Percentiles rank a stretch among this genome's conserved stretches.
Evolutionary conservation across 768 basidiomycete genomes (phyloP).

Genomic region (Heimioporus sp.): DNA sequence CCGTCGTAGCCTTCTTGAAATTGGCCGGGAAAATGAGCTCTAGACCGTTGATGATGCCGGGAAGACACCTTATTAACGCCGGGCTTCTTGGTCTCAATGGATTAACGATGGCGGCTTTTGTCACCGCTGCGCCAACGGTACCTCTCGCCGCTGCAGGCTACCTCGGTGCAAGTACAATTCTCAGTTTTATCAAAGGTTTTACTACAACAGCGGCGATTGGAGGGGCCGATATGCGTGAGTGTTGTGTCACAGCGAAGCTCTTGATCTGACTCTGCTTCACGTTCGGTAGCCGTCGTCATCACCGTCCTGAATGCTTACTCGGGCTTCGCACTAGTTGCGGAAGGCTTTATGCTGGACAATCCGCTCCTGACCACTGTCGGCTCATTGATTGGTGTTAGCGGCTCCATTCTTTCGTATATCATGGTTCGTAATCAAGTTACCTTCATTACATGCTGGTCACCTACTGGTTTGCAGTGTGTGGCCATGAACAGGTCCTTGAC

Average conservation of each 20-base stretch:
- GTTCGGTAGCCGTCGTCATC: slow-evolving; percentile 72
- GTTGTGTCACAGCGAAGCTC: not conserved
- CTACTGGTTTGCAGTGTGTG: slow-evolving; percentile 56
- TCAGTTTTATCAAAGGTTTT: slow-evolving; percentile 84
- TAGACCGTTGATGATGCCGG: slow-evolving; percentile 68
- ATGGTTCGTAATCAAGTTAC: slow-evolving; percentile 55
- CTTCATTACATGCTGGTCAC: not conserved
- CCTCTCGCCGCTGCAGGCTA: slow-evolving; percentile 78
- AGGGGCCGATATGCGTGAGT: slow-evolving; percentile 90
- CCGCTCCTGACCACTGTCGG: slow-evolving; percentile 81
- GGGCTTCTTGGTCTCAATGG: slow-evolving; percentile 71
- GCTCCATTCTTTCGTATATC: slow-evolving; percentile 88
- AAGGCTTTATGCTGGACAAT: slow-evolving; percentile 92
- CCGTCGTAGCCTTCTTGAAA: slow-evolving; percentile 87
- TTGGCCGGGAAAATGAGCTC: slow-evolving; percentile 81
- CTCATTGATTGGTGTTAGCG: slow-evolving; percentile 85
- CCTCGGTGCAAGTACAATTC: slow-evolving; percentile 64
- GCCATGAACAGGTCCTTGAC: slow-evolving; percentile 88
- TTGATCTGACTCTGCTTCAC: slow-evolving; percentile 1
- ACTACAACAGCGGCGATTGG: slow-evolving; percentile 92
- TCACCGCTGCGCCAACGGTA: slow-evolving; percentile 64
- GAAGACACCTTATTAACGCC: slow-evolving; percentile 72
- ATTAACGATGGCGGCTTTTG: slow-evolving; percentile 73
- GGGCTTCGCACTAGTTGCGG: slow-evolving; percentile 87
- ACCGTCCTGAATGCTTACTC: slow-evolving; percentile 90